A percentile compares a stretch with the other conserved stretches of the same genome.
Conservation (phyloP, 2,329 filamentous ascomycete genomes). For the Fusarium drepaniforme region DNA sequence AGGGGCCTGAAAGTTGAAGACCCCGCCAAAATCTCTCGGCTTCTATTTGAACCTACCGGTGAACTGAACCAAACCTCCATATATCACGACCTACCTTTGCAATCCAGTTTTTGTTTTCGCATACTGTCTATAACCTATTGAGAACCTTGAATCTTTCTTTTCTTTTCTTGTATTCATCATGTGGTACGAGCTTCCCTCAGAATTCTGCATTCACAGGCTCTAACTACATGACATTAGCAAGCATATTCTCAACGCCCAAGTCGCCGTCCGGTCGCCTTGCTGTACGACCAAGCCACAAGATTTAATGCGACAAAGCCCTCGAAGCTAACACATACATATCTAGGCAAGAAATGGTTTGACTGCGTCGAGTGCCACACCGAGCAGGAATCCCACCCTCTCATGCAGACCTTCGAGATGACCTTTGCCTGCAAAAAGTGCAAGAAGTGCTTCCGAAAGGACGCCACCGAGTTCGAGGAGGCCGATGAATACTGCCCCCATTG, state of each 20-base stretch:
- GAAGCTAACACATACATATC: slow-evolving; percentile 3
- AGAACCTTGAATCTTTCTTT: neutral
- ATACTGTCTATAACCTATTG: neutral
- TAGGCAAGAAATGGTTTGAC: slow-evolving; percentile 98
- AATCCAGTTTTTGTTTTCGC: neutral
- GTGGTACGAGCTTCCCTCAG: slow-evolving; percentile 50
- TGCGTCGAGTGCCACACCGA: slow-evolving; percentile 95
- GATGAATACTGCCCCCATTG: slow-evolving; percentile 99
- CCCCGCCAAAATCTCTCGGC: slow-evolving; percentile 32
- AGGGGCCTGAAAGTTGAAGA: slow-evolving; percentile 23
- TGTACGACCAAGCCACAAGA: slow-evolving; percentile 68
- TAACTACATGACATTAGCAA: slow-evolving; percentile 71
- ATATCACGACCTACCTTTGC: neutral
- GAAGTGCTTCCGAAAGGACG: slow-evolving; percentile 97
- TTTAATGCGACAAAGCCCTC: neutral
- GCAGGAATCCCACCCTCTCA: slow-evolving; percentile 79
- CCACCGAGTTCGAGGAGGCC: slow-evolving; percentile 90
- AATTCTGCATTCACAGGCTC: neutral
- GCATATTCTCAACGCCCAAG: slow-evolving; percentile 98
- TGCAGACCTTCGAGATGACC: slow-evolving; percentile 86
- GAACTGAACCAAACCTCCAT: neutral
- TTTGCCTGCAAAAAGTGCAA: slow-evolving; percentile 99
- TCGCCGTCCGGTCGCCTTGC: slow-evolving; percentile 94
- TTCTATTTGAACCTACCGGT: slow-evolving; percentile 11
- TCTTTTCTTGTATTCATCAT: slow-evolving; percentile 36